Evolutionary conservation across 306 rosid genomes (phyloP).

Genomic region (Lathyrus aphaca): DNA sequence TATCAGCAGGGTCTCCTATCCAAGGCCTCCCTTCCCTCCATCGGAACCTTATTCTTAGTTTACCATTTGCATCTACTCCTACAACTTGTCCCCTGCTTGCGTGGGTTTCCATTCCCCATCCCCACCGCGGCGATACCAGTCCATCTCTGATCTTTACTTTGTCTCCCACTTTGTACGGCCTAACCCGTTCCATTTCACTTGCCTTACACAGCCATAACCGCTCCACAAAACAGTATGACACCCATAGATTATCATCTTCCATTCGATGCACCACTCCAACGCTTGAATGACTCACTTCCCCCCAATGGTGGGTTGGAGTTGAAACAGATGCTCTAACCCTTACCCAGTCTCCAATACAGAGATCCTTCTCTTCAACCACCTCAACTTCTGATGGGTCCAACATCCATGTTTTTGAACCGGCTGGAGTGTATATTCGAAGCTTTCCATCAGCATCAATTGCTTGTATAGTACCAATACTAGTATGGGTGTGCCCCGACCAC

Average conservation of each 20-base stretch:
- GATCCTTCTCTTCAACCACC: constrained; percentile 76
- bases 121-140: constrained; percentile 86
- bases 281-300: constrained; percentile 88
- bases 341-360: constrained; percentile 87
- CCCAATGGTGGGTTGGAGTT: constrained; percentile 96
- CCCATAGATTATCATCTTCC: constrained; percentile 86
- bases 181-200: constrained; percentile 73
- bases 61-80: constrained; percentile 96
- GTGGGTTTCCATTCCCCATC: constrained; percentile 99
- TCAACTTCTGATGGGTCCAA: constrained; percentile 93
- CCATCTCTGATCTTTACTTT: constrained; percentile 88
- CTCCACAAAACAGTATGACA: constrained; percentile 82
- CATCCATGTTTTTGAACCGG: constrained; percentile 94
- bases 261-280: constrained; percentile 87
- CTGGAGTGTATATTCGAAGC: constrained; percentile 87
- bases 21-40: constrained; percentile 99
- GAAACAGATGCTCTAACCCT: constrained; percentile 76
- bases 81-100: constrained; percentile 88
- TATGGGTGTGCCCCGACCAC: constrained; percentile 91
- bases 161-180: constrained; percentile 81
- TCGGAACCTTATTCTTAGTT: constrained; percentile 82
- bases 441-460: constrained; percentile 94
- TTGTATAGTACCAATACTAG: constrained; percentile 75
- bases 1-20: constrained; percentile 96
- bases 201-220: constrained; percentile 92